A percentile compares a stretch with the other conserved stretches of the same genome.
Conservation (phyloP, 2,329 filamentous ascomycete genomes). For the Chaetomium sp. region DNA sequence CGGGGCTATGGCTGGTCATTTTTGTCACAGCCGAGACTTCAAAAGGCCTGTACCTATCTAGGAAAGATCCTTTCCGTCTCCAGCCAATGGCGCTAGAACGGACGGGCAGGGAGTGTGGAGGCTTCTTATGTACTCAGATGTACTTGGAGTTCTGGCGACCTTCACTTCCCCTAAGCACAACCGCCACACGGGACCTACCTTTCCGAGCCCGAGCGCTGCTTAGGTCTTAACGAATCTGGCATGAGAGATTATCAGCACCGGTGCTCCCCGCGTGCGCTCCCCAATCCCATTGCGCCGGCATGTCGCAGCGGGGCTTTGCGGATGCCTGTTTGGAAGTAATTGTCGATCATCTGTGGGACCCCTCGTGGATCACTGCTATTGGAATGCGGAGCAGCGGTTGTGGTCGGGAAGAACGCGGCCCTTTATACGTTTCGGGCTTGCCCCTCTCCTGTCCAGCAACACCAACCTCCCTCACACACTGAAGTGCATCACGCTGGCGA, state of each 20-base stretch:
- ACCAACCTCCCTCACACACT: background rate
- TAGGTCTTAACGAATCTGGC: background rate
- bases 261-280: background rate
- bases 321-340: background rate
- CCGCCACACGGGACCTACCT: conserved; percentile 1
- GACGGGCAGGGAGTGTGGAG: background rate
- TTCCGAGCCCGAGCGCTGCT: background rate
- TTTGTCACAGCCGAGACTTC: background rate
- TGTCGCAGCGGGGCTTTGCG: background rate
- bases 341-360: conserved; percentile 1
- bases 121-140: background rate
- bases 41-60: background rate
- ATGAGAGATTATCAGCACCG: background rate
- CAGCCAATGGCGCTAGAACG: background rate
- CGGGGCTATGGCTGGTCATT: background rate
- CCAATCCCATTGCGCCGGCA: background rate
- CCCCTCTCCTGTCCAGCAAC: background rate
- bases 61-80: background rate
- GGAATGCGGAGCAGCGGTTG: background rate
- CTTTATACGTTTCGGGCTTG: background rate
- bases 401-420: background rate
- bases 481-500: background rate
- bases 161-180: background rate
- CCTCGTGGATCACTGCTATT: background rate
- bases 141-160: background rate